Conservation (phyloP, 2,329 filamentous ascomycete species). For the Diaporthe helianthi region DNA sequence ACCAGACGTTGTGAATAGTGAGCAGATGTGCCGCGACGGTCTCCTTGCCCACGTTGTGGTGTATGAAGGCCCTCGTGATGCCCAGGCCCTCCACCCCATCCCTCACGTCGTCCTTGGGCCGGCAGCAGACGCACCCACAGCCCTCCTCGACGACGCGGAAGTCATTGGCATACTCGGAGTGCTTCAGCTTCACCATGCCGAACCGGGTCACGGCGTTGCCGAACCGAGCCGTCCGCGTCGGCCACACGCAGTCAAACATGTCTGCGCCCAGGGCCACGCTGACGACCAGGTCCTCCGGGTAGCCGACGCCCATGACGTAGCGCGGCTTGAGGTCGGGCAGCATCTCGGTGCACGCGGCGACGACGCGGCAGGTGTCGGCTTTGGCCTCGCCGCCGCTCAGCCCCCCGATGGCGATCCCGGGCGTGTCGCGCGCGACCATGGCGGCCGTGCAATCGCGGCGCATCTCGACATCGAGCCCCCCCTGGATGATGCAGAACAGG, state of each 20-base stretch:
- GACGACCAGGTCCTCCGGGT: slow-evolving; percentile 94
- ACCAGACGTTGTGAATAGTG: slow-evolving; percentile 96
- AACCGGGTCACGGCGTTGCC: slow-evolving; percentile 87
- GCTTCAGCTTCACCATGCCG: slow-evolving; percentile 85
- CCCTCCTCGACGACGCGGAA: slow-evolving; percentile 84
- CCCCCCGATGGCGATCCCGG: slow-evolving; percentile 95
- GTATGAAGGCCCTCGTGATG: slow-evolving; percentile 86
- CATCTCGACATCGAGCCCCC: slow-evolving; percentile 88
- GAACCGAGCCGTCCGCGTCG: slow-evolving; percentile 92
- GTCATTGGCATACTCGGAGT: slow-evolving; percentile 77
- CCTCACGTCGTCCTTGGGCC: slow-evolving; percentile 63
- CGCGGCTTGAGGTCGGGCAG: slow-evolving; percentile 92
- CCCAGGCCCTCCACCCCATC: slow-evolving; percentile 62
- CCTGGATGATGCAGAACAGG: slow-evolving; percentile 98
- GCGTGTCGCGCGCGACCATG: slow-evolving; percentile 91
- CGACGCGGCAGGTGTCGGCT: slow-evolving; percentile 87
- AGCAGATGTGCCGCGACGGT: slow-evolving; percentile 86
- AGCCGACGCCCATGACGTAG: slow-evolving; percentile 99
- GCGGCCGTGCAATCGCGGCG: slow-evolving; percentile 80
- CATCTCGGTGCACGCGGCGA: slow-evolving; percentile 82
- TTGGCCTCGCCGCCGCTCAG: slow-evolving; percentile 96
- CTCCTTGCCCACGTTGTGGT: slow-evolving; percentile 93
- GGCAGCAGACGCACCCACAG: slow-evolving; percentile 83
- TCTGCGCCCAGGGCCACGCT: slow-evolving; percentile 93
- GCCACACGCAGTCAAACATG: slow-evolving; percentile 99